Evolutionary conservation across 176 grass and related monocot species (phyloP), one percentile per base, ranked within the genome.

Genomic region (Oryza punctata): DNA sequence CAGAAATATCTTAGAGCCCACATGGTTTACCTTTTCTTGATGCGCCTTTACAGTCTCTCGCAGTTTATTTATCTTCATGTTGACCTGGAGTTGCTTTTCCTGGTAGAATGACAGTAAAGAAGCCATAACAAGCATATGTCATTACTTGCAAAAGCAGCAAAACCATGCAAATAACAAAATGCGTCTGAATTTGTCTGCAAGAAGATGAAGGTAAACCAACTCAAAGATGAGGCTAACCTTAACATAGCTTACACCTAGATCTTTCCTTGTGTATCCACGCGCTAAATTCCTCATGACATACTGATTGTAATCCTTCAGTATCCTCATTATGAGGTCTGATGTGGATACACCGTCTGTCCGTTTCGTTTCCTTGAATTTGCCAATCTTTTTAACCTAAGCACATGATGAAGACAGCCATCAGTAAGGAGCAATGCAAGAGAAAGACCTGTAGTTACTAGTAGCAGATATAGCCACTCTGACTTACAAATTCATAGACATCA

Each of bases 361-460:
- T 77, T 94, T 99, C 63, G 97, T 99, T 85, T 99, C 97, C 81
- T 91, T 99, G 90, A 99, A 99, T 81, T 96, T 99, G 63, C 97
- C 96, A 18, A 96, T 89, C 47, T 92, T 93, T 37, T 99, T 99
- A 57, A 99, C 91, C 96, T 96, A 73, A 69, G 78, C 5, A 80
- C 6, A 75, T 9, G 10, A 75, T 9, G 10, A 37, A 81, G 52
- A 64, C 45, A 68, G 50, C 10, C 35, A 28, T 74, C 66, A 77
- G 38, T 76, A 21, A 50, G 66, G 54, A 65, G 30, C 41, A 85
- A 84, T 73, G 45, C 14, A 7, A 66, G 52, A 49, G 24, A 44
- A 10, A 81, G 13, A 19, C n/a, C 11, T 63, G 32, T 14, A 81
- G 19, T 67, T 11, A 16, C 21, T 38, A 15, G 33, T 12, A 50